Evolutionary conservation across 352 stramenopile species (phyloP), one percentile per base, ranked within the genome.

Genomic region (Globisporangium cederbergense): DNA sequence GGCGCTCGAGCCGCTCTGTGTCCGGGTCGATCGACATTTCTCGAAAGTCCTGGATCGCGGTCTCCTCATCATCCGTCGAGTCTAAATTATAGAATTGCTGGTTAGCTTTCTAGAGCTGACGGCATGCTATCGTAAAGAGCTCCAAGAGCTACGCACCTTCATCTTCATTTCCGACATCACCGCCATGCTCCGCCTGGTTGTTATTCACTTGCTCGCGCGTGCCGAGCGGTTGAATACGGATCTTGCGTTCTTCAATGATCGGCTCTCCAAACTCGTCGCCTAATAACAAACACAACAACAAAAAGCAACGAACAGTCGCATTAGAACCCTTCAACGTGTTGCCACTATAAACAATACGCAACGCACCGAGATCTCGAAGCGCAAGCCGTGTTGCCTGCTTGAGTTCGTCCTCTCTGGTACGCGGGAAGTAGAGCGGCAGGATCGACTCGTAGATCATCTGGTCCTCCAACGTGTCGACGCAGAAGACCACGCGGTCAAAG

Each of bases 221-320:
- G 20, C 55, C 71, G 50, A 72, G 63, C 50, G 57, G 62, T 34
- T 66, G 64, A 32, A 94, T 93, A 36, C 84, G 84, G 56, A 96
- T 94, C 75, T 88, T 88, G 20, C 88, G 80, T 59, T 96, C 88
- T 36, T 75, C 69, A 25, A 94, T 91, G n/a, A 93, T 77, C 2
- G 82, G 83, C 69, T 93, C 87, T 3, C 87, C 87, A 58, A 86
- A 91, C 56, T 70, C 79, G 49, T 93, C 71, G 18, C 87, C 85
- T 74, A 58, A 45, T 32, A 18, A 57, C 8, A 4, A 43, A 34
- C 11, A 55, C 4, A 6, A 6, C 22, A 25, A 25, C 22, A 25
- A 47, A 13, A 9, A 47, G 14, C 8, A 20, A 14, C 9, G 42
- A 9, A 7, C 13, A 22, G 28, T 25, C 16, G 28, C 8, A 22